Percentiles rank a stretch among this genome's conserved stretches.
Conservation (phyloP, 805 yeast species). For the Komagataella pseudopastoris region DNA sequence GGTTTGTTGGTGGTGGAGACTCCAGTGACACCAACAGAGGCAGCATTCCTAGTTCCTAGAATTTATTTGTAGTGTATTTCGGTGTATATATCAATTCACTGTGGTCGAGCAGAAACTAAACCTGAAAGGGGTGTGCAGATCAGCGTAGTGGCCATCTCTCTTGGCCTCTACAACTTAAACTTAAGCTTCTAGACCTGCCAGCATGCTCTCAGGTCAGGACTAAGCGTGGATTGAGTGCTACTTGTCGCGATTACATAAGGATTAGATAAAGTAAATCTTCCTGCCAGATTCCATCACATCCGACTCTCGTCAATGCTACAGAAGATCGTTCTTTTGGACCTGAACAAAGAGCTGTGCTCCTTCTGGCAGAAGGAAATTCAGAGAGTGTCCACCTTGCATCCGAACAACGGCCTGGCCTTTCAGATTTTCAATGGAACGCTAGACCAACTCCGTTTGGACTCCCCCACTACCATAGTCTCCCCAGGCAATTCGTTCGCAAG, state of each 20-base stretch:
- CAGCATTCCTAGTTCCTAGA: slow-evolving; percentile 55
- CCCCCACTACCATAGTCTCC: slow-evolving; percentile 20
- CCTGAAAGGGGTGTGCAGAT: neutral
- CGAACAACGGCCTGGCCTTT: neutral
- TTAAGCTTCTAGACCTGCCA: neutral
- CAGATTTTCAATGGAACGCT: neutral
- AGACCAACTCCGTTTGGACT: neutral
- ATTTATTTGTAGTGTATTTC: slow-evolving; percentile 23
- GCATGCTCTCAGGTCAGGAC: too few species aligned
- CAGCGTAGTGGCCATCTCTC: too few species aligned
- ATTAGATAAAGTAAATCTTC: neutral
- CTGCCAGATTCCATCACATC: neutral
- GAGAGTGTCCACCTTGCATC: neutral
- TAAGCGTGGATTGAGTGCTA: too few species aligned
- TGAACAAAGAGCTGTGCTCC: neutral
- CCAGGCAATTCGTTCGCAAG: slow-evolving; percentile 40
- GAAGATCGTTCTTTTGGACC: neutral
- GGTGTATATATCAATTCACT: neutral
- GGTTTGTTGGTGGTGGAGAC: slow-evolving; percentile 59
- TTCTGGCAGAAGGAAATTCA: neutral
- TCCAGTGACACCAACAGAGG: slow-evolving; percentile 43
- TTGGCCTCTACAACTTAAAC: too few species aligned
- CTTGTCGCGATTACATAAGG: neutral
- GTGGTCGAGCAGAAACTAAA: neutral
- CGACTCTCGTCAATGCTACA: neutral